A percentile compares a stretch with the other conserved stretches of the same genome.
Conservation (phyloP, 805 yeast genomes). For the Teunomyces tritomae region DNA sequence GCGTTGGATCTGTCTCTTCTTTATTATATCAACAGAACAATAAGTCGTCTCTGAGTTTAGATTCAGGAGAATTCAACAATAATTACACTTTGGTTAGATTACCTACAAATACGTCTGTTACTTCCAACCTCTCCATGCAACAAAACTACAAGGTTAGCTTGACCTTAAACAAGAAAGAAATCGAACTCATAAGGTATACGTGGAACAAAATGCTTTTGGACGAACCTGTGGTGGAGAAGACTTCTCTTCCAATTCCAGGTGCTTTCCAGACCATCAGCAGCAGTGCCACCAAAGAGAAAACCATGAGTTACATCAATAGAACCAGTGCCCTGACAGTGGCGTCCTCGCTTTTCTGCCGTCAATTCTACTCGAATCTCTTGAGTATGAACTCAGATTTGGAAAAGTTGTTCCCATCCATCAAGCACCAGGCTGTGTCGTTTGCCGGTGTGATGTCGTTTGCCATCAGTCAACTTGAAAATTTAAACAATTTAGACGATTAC, state of each 20-base stretch:
- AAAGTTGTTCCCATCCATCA: slow-evolving; percentile 66
- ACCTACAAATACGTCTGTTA: slow-evolving; percentile 12
- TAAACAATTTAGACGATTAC: slow-evolving; percentile 56
- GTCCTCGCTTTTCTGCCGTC: slow-evolving; percentile 65
- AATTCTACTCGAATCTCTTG: slow-evolving; percentile 68
- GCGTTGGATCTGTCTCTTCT: neutral
- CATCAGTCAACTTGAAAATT: slow-evolving; percentile 59
- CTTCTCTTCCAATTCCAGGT: slow-evolving; percentile 25
- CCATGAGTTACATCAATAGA: slow-evolving; percentile 12
- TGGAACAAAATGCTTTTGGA: slow-evolving; percentile 44
- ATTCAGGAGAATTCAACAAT: slow-evolving; percentile 1
- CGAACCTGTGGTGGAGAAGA: slow-evolving; percentile 23
- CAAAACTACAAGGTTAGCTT: slow-evolving; percentile 17
- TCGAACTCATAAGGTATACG: slow-evolving; percentile 44
- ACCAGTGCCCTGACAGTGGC: slow-evolving; percentile 24
- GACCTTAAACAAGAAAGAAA: slow-evolving; percentile 32
- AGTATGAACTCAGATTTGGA: slow-evolving; percentile 61
- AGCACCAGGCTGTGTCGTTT: slow-evolving; percentile 76
- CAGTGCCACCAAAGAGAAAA: slow-evolving; percentile 9
- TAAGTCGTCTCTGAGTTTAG: slow-evolving; percentile 5
- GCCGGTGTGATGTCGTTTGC: slow-evolving; percentile 76
- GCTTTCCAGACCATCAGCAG: slow-evolving; percentile 27
- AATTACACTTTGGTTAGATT: slow-evolving; percentile 17
- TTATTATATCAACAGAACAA: neutral
- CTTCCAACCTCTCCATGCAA: slow-evolving; percentile 13